Evolutionary conservation across 2,329 filamentous ascomycete species (phyloP), one percentile per base, ranked within the genome.

Genomic region (Pseudogymnoascus sp.): DNA sequence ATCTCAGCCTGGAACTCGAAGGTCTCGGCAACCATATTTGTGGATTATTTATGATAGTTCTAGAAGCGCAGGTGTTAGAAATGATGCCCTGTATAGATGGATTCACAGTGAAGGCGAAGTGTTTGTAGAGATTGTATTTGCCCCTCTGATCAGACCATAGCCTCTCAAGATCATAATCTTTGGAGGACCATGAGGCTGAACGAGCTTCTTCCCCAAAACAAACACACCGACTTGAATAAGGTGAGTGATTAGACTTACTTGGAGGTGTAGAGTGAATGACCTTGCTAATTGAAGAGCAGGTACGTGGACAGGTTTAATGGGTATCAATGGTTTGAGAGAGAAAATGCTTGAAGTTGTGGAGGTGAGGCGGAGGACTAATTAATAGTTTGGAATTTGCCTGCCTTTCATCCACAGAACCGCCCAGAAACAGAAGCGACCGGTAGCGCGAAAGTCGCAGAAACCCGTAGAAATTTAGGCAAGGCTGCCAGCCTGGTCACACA

Each of bases 1-100:
- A 99, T 99, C 90, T 99, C 95, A 89, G 95, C 95, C 89, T 99
- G 95, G 85, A 97, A 99, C 89, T 97, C 93, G 84, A 99, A 99
- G 72, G 93, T 97, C 85, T 97, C 93, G 71, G 71, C 73, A 80
- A 91, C 81, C 91, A 96, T 96, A 78, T 78, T 90, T 80, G 76
- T 75, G 79, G 77, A 60, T 38, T 40, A 40, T 38, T n/a, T 60
- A 60, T 38, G 59, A 59, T 40, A 40, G 70, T 34, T 56, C 49
- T 56, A 12, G n/a, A 56, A 14, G 16, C n/a, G 16, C 49, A 56
- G 49, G 21, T 21, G 49, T 56, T 56, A 56, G 49, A 56, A 56
- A 56, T 36, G 28, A 36, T 56, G 28, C 5, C 49, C 49, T 36
- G 1, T 34, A 16, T 56, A 56, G 28, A 36, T 18, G 5, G 9